These are phyloP conservation scores for Fusarium fracticaudum DNA, from an alignment of 2,329 filamentous ascomycete species.

Conservation along the genomic window DNA sequence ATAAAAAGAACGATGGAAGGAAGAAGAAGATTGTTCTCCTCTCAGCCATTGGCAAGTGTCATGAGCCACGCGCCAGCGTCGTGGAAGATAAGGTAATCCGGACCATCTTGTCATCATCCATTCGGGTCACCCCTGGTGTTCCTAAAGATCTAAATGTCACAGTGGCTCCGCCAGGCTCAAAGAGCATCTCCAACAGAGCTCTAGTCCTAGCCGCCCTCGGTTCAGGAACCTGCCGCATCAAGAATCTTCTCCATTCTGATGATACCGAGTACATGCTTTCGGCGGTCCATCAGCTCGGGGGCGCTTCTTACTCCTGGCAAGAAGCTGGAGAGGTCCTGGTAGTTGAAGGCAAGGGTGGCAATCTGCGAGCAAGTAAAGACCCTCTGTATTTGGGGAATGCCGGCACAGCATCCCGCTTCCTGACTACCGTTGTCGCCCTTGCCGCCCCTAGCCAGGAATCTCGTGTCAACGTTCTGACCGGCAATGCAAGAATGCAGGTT, in stretches of 20 bases:
- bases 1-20: conserved; percentile 97
- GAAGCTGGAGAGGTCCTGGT: conserved; percentile 91
- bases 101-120: conserved; percentile 81
- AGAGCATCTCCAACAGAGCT: conserved; percentile 96
- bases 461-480: conserved; percentile 80
- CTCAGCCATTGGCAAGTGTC: conserved; percentile 86
- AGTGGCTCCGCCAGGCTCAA: conserved; percentile 92
- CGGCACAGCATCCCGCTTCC: conserved; percentile 92
- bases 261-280: conserved; percentile 98
- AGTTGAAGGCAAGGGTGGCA: conserved; percentile 90
- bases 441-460: conserved; percentile 72
- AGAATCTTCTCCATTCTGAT: conserved; percentile 93
- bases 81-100: conserved; percentile 88
- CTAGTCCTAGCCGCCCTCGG: conserved; percentile 93
- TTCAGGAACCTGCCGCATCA: conserved; percentile 84
- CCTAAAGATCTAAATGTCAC: conserved; percentile 72
- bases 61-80: conserved; percentile 87
- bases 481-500: conserved; percentile 96
- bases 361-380: conserved; percentile 77
- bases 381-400: conserved; percentile 95
- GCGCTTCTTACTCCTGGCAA: conserved; percentile 92
- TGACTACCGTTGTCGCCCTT: conserved; percentile 90
- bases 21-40: conserved; percentile 97
- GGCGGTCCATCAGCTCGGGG: conserved; percentile 84
- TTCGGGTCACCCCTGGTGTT: conserved; percentile 78